phyloP scores from a whole-genome alignment of 78 protist species.

The Anaeramoeba ignava region DNA sequence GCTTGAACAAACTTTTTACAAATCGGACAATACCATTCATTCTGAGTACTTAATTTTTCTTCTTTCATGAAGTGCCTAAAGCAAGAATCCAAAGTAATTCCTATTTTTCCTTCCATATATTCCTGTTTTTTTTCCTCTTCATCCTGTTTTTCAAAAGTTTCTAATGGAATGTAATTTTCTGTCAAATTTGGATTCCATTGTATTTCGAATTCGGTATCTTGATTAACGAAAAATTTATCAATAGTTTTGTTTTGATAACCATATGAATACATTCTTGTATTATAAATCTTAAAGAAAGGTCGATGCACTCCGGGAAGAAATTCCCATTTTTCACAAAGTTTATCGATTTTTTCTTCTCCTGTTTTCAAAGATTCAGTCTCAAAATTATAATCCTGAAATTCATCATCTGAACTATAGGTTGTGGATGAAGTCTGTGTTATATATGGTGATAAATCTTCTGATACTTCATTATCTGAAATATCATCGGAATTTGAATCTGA shows the following conservation, averaged over 20 bases:
- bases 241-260: not conserved
- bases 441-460: not conserved
- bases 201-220: not conserved
- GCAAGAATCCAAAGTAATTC: not conserved
- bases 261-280: not conserved
- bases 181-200: not conserved
- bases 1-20: not conserved
- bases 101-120: not conserved
- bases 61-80: not conserved
- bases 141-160: not conserved
- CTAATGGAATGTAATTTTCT: not conserved
- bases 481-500: not conserved
- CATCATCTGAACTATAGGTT: not conserved
- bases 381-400: not conserved
- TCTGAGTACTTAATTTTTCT: not conserved
- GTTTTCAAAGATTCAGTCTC: not conserved
- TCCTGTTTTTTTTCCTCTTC: not conserved
- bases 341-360: not conserved
- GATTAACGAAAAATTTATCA: not conserved
- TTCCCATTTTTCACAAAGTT: not conserved
- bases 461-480: not conserved
- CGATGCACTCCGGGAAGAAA: not conserved
- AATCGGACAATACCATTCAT: not conserved
- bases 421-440: not conserved
- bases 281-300: not conserved